Evolutionary conservation across 768 basidiomycete species (phyloP), one percentile per base, ranked within the genome.

Genomic region (Hericium alpestre): DNA sequence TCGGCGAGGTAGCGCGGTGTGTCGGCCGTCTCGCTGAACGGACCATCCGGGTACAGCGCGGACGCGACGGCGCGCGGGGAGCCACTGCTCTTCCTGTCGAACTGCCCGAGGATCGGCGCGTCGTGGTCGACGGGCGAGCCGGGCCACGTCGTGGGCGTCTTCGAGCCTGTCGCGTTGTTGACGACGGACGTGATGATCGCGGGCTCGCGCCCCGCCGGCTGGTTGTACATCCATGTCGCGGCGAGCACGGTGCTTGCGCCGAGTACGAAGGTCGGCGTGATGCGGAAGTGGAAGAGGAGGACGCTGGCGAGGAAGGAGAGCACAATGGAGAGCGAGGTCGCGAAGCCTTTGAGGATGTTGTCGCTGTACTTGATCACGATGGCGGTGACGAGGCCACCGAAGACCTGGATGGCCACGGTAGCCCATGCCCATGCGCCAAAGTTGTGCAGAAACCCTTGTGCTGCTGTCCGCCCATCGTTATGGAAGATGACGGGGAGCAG

Each of bases 391-490:
- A 98, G 76, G 1, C 96, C 95, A 27, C 96, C 96, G 58, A 94
- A 79, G 39, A 96, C 94, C 71, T 98, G 93, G 25, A 84, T 84
- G 22, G 73, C 68, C 25, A 99, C 93, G 1, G 93, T 95, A 18
- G 90, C 90, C 87, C 93, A 93, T 0, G 96, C 96, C 93, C 93
- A 99, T 2, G 74, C 73, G 18, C 90, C 91, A 69, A 98, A 99
- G 71, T 97, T 84, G 55, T 63, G 60, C 55, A 90, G 60, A 69
- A 84, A 71, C 52, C 78, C 76, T 54, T 70, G 68, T n/a, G 79
- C 74, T n/a, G 68, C 61, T 38, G 74, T 72, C 8, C 32, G 32
- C 10, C 15, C 20, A 46, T 18, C 43, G 8, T 20, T n/a, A 9
- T 75, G 66, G 63, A 79, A 86, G 49, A 95, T 63, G 66, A 95